phyloP scores from a whole-genome alignment of 129 eudicot genomes.

The Pulicaria dysenterica region DNA sequence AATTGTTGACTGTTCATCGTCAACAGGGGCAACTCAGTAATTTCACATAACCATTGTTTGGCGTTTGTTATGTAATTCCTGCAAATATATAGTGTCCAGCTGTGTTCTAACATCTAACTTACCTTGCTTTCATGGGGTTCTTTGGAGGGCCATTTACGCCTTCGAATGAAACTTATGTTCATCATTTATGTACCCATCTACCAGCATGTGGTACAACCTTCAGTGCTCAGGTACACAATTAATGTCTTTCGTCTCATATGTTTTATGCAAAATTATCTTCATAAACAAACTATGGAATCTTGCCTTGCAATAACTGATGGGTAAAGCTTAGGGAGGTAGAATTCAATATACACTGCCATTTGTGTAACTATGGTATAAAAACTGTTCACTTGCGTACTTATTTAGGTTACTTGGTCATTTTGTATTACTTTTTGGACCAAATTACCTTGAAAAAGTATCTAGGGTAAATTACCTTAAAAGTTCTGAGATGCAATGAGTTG shows the following conservation, averaged over 20 bases:
- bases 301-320: no score
- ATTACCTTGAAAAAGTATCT: constrained; percentile 5
- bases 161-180: neutral
- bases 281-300: no score
- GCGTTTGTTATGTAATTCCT: neutral
- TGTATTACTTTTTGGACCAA: neutral
- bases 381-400: neutral
- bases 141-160: constrained; percentile 10
- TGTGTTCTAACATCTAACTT: neutral
- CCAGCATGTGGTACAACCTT: constrained; percentile 27
- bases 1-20: neutral
- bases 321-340: neutral
- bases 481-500: no score
- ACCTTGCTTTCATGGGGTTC: constrained; percentile 18
- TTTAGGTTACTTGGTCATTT: neutral
- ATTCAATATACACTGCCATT: neutral
- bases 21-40: constrained; percentile 6
- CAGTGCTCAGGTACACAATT: constrained; percentile 31
- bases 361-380: constrained; percentile 8
- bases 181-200: constrained; percentile 19
- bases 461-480: no score
- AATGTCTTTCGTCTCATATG: no score
- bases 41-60: neutral
- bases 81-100: constrained; percentile 1
- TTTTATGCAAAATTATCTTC: no score